Evolutionary conservation across 257 asterid species (phyloP).

Genomic region (Jacaranda copaia): DNA sequence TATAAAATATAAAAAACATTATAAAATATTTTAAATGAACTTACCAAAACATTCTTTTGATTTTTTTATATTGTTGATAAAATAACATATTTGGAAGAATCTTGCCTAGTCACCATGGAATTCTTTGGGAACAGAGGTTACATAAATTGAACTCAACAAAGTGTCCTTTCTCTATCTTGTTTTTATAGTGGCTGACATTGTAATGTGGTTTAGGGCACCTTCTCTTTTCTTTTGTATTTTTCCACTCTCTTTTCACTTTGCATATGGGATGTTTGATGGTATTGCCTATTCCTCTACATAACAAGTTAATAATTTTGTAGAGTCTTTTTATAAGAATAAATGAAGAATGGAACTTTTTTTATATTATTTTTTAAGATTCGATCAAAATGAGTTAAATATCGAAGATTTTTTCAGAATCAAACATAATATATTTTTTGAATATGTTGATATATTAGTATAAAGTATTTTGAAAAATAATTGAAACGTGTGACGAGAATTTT

Average conservation of each 20-base stretch:
- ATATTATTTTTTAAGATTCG: background rate
- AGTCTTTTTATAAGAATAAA: background rate
- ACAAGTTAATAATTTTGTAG: background rate
- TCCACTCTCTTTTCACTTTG: background rate
- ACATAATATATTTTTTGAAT: too few relatives aligned
- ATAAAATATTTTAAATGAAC: too few relatives aligned
- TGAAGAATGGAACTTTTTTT: background rate
- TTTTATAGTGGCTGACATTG: slow-evolving; percentile 41
- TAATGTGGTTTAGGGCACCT: slow-evolving; percentile 17
- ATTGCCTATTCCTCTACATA: slow-evolving; percentile 14
- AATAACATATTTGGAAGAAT: background rate
- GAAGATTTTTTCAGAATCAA: too few relatives aligned
- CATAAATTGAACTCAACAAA: slow-evolving; percentile 22
- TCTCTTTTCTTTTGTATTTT: slow-evolving; percentile 10
- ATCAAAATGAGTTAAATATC: background rate
- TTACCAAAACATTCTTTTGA: background rate
- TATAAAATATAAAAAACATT: too few relatives aligned
- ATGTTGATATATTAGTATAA: too few relatives aligned
- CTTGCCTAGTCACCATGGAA: background rate
- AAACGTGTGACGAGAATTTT: too few relatives aligned
- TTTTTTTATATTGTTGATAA: background rate
- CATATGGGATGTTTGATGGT: slow-evolving; percentile 21
- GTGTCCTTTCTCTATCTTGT: slow-evolving; percentile 33
- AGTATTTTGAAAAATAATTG: too few relatives aligned
- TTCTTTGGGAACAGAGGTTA: background rate